These are phyloP conservation scores for Capsicum baccatum DNA, from an alignment of 257 asterid species.

Conservation along the genomic window DNA sequence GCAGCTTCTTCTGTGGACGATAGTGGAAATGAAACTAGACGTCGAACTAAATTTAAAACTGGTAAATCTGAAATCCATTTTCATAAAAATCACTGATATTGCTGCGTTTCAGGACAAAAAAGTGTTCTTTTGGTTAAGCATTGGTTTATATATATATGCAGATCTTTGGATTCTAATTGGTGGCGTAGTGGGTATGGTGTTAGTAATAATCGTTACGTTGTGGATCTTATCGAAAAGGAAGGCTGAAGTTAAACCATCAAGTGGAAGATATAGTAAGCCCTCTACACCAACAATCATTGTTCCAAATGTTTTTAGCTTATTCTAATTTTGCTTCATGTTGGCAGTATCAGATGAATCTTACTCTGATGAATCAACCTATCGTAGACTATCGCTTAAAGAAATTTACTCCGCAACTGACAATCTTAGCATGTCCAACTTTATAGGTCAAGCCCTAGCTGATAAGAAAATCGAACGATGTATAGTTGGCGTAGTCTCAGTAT, in stretches of 20 bases:
- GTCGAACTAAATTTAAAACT: background rate
- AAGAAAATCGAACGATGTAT: background rate
- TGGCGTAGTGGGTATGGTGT: constrained; percentile 45
- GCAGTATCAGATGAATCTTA: constrained; percentile 40
- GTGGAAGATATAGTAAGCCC: constrained; percentile 42
- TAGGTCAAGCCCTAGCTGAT: constrained; percentile 91
- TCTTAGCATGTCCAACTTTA: constrained; percentile 67
- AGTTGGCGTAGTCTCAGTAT: background rate
- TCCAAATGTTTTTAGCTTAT: constrained; percentile 5
- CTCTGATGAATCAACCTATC: constrained; percentile 45
- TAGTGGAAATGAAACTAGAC: constrained; percentile 7
- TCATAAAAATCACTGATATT: background rate
- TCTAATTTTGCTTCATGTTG: background rate
- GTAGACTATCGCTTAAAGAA: constrained; percentile 50
- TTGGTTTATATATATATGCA: constrained; percentile 35
- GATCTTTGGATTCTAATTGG: constrained; percentile 52
- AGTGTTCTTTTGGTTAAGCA: background rate
- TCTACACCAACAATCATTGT: constrained; percentile 7
- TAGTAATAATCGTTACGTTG: constrained; percentile 34
- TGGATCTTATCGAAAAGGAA: constrained; percentile 41
- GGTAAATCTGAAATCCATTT: constrained; percentile 6
- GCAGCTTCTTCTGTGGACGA: constrained; percentile 12
- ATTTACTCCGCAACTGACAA: constrained; percentile 61
- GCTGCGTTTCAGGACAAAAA: constrained; percentile 16
- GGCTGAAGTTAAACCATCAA: constrained; percentile 33